A percentile compares a stretch with the other conserved stretches of the same genome.
Evolutionary conservation across 23 red algal genomes (phyloP).

Genomic region (Porphyridium purpureum): DNA sequence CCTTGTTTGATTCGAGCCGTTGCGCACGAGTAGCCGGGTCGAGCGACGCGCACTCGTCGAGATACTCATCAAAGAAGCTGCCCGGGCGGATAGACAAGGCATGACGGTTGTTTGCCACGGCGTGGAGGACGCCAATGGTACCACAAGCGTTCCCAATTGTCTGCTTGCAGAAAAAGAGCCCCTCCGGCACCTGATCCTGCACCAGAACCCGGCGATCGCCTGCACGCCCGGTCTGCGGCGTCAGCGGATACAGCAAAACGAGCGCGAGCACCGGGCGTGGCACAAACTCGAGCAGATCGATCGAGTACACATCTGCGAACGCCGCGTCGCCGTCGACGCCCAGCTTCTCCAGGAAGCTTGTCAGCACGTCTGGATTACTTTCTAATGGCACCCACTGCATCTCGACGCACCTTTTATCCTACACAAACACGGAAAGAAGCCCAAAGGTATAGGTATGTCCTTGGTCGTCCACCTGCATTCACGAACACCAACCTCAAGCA

Average conservation of each 20-base stretch:
- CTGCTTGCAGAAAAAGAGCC: slow-evolving; percentile 61
- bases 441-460: too few species aligned
- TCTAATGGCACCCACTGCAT: slow-evolving; percentile 94
- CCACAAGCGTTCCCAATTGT: slow-evolving; percentile 92
- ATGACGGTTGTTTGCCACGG: slow-evolving; percentile 30
- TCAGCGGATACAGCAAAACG: slow-evolving; percentile 78
- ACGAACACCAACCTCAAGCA: too few species aligned
- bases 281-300: slow-evolving; percentile 67
- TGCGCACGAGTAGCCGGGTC: slow-evolving; percentile 35
- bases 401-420: too few species aligned
- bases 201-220: neutral
- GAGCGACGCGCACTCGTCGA: slow-evolving; percentile 9
- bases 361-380: slow-evolving; percentile 75
- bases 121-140: slow-evolving; percentile 87
- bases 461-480: too few species aligned
- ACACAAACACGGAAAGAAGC: too few species aligned
- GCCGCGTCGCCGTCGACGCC: slow-evolving; percentile 29
- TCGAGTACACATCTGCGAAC: slow-evolving; percentile 67
- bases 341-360: slow-evolving; percentile 37
- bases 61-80: slow-evolving; percentile 55
- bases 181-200: neutral
- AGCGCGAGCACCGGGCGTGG: slow-evolving; percentile 68
- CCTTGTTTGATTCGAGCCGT: slow-evolving; percentile 36
- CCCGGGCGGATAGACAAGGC: slow-evolving; percentile 13
- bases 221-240: slow-evolving; percentile 8